Evolutionary conservation across 192 early-diverging fungal genomes (phyloP).

Genomic region (Mortierella antarctica): DNA sequence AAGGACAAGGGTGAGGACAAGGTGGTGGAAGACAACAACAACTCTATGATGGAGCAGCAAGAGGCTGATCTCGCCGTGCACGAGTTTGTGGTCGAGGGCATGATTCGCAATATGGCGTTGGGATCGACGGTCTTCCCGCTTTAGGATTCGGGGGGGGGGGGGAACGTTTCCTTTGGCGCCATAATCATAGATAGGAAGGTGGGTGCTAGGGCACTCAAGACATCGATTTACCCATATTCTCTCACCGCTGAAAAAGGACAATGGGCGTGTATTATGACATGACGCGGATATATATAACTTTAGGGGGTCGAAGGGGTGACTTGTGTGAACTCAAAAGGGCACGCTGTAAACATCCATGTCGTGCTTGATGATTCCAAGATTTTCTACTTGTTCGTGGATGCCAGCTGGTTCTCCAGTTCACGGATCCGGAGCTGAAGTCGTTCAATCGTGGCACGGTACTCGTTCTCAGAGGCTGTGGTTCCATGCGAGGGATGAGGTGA

Average conservation of each 20-base stretch:
- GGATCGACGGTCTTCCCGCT: slow-evolving; percentile 21
- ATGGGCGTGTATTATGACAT: too few relatives aligned
- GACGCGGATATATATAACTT: too few relatives aligned
- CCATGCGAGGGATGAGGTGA: background rate
- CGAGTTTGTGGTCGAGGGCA: slow-evolving; percentile 26
- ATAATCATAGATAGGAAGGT: too few relatives aligned
- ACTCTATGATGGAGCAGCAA: background rate
- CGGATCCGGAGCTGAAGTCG: slow-evolving; percentile 19
- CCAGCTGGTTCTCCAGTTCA: slow-evolving; percentile 34
- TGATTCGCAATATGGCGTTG: slow-evolving; percentile 36
- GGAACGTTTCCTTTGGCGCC: background rate
- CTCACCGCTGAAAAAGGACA: too few relatives aligned
- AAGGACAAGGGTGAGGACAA: background rate
- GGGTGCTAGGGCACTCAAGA: too few relatives aligned
- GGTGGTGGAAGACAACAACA: background rate
- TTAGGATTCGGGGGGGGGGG: background rate
- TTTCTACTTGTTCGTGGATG: background rate
- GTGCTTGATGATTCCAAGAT: background rate
- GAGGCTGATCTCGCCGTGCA: background rate
- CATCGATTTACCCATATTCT: too few relatives aligned
- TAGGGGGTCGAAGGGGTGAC: too few relatives aligned
- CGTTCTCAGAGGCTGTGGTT: background rate
- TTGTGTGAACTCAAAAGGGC: too few relatives aligned
- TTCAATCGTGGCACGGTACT: slow-evolving; percentile 26
- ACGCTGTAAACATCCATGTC: background rate